Evolutionary conservation across 805 yeast genomes (phyloP).

Genomic region (Myxozyma neotropica): DNA sequence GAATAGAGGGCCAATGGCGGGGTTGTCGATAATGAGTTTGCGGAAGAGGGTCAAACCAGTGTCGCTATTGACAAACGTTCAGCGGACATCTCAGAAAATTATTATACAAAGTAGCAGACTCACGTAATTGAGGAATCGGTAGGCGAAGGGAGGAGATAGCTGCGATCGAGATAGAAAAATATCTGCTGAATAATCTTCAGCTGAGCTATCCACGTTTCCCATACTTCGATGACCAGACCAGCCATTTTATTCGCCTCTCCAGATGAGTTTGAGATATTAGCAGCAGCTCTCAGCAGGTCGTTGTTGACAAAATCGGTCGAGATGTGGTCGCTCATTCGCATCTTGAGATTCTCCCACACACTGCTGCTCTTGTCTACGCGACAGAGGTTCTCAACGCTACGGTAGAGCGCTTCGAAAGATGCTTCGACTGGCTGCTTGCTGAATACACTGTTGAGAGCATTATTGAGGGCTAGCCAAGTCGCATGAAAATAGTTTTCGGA

Average conservation of each 20-base stretch:
- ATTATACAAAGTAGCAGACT: background rate
- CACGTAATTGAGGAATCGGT: background rate
- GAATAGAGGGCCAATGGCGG: conserved; percentile 4
- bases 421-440: conserved; percentile 2
- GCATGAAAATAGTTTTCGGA: conserved; percentile 21
- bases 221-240: conserved; percentile 21
- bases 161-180: conserved; percentile 40
- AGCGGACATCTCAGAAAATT: background rate
- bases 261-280: background rate
- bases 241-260: conserved; percentile 28
- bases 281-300: background rate
- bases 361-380: conserved; percentile 36
- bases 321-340: conserved; percentile 25
- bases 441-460: conserved; percentile 25
- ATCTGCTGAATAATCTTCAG: conserved; percentile 36
- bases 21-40: conserved; percentile 12
- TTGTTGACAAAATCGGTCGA: conserved; percentile 1
- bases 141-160: conserved; percentile 34
- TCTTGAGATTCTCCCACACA: conserved; percentile 35
- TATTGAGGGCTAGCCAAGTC: conserved; percentile 17
- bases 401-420: conserved; percentile 40
- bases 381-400: conserved; percentile 41
- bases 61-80: conserved; percentile 13
- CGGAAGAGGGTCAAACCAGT: conserved; percentile 25
- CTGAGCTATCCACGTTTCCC: conserved; percentile 34